phyloP scores from a whole-genome alignment of 345 rosid genomes.

The Excoecaria cochinchinensis region DNA sequence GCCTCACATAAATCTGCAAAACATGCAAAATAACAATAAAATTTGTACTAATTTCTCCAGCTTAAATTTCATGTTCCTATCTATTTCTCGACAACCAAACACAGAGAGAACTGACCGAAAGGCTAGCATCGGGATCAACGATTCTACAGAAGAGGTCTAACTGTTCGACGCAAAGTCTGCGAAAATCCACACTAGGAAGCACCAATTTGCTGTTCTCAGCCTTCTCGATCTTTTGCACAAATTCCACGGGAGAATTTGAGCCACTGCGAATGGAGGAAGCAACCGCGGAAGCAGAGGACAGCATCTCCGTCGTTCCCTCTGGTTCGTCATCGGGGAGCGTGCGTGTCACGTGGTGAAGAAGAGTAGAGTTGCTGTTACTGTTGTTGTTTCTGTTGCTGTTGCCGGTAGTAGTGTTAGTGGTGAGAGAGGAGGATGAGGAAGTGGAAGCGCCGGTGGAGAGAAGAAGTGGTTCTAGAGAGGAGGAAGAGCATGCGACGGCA shows the following conservation, averaged over 20 bases:
- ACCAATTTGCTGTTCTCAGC: constrained; percentile 55
- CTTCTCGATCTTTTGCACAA: constrained; percentile 59
- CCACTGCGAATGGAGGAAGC: constrained; percentile 64
- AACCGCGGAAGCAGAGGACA: constrained; percentile 77
- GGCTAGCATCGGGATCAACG: constrained; percentile 66
- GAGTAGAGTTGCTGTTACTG: not conserved
- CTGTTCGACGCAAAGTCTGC: constrained; percentile 72
- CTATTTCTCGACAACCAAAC: not conserved
- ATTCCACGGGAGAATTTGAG: constrained; percentile 72
- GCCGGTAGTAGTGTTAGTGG: constrained; percentile 4
- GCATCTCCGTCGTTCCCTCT: constrained; percentile 22
- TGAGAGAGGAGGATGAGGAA: constrained; percentile 19
- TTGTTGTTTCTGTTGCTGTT: not conserved
- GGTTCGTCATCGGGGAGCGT: constrained; percentile 40
- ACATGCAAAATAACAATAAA: not conserved
- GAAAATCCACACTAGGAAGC: constrained; percentile 80
- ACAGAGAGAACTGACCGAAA: constrained; percentile 49
- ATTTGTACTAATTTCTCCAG: not conserved
- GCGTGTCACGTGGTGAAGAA: constrained; percentile 48
- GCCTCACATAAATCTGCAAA: constrained; percentile 77
- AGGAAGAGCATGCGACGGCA: constrained; percentile 17
- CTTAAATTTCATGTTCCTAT: not conserved
- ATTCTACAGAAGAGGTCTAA: constrained; percentile 73
- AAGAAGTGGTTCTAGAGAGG: constrained; percentile 26
- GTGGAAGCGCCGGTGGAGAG: constrained; percentile 27